Percentiles rank a stretch among this genome's conserved stretches.
Evolutionary conservation across 331 rosid species (phyloP).

Genomic region (Cydonia oblonga): DNA sequence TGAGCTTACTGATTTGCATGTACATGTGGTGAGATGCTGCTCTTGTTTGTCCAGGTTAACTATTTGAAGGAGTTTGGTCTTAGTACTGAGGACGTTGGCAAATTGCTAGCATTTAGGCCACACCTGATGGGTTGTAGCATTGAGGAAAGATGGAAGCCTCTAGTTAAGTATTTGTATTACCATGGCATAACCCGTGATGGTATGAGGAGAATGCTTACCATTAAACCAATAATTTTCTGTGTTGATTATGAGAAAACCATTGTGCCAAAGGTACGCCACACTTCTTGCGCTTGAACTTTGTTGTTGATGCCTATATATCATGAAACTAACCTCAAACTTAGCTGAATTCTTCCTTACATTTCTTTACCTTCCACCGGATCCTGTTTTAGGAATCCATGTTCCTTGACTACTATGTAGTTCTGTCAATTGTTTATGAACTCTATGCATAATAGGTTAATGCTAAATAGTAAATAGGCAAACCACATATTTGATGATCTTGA

Average conservation of each 20-base stretch:
- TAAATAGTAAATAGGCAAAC: not conserved
- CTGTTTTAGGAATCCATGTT: not conserved
- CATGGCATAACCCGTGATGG: slow-evolving; percentile 78
- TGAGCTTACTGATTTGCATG: not conserved
- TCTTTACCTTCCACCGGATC: not conserved
- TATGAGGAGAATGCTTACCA: slow-evolving; percentile 75
- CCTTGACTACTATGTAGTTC: not conserved
- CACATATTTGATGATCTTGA: slow-evolving; percentile 6
- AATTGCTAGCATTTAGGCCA: slow-evolving; percentile 74
- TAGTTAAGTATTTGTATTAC: slow-evolving; percentile 74
- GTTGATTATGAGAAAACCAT: slow-evolving; percentile 61
- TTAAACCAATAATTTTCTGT: slow-evolving; percentile 84
- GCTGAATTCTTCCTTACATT: slow-evolving; percentile 1
- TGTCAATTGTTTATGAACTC: not conserved
- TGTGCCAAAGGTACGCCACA: slow-evolving; percentile 64
- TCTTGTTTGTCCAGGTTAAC: slow-evolving; percentile 45
- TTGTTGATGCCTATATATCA: not conserved
- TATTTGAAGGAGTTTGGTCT: slow-evolving; percentile 90
- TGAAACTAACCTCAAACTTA: not conserved
- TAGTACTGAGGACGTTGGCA: slow-evolving; percentile 57
- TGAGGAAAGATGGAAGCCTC: slow-evolving; percentile 86
- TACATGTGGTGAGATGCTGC: slow-evolving; percentile 17
- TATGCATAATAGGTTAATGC: not conserved
- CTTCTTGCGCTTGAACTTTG: not conserved
- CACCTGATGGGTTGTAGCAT: slow-evolving; percentile 83